Conservation (phyloP, 345 rosid genomes). For the Toxicodendron radicans region DNA sequence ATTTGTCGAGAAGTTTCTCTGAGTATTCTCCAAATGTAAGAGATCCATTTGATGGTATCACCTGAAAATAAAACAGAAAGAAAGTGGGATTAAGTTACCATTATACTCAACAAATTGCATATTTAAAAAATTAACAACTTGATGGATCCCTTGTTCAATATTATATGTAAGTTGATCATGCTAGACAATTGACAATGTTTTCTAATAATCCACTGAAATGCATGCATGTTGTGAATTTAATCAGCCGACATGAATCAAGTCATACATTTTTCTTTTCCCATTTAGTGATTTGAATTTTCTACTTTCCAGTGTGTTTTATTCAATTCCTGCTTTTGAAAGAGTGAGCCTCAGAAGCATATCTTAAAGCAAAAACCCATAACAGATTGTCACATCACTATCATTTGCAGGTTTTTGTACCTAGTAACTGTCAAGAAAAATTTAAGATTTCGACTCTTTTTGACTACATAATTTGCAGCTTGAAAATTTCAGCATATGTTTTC, state of each 20-base stretch:
- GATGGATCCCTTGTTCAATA: too few relatives aligned
- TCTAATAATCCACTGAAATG: neutral
- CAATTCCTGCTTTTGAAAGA: too few relatives aligned
- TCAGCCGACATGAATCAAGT: neutral
- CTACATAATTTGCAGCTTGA: neutral
- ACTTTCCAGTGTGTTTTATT: too few relatives aligned
- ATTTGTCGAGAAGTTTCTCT: constrained; percentile 74
- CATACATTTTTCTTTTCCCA: neutral
- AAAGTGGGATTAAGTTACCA: neutral
- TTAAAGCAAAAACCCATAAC: too few relatives aligned
- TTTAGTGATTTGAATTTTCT: neutral
- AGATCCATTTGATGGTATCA: constrained; percentile 42
- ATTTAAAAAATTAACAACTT: too few relatives aligned
- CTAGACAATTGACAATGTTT: neutral
- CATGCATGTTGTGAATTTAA: neutral
- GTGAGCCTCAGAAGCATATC: too few relatives aligned
- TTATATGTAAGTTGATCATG: neutral
- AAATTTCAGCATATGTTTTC: neutral
- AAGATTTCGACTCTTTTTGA: neutral
- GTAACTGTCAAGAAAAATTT: too few relatives aligned
- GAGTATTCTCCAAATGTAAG: constrained; percentile 84
- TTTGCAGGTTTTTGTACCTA: too few relatives aligned
- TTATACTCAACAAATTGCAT: neutral
- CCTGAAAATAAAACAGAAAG: constrained; percentile 34
- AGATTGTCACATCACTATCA: neutral